Percentiles rank a stretch among this genome's conserved stretches.
Conservation (phyloP, 2,329 filamentous ascomycete genomes). For the Aspergillus flavus region DNA sequence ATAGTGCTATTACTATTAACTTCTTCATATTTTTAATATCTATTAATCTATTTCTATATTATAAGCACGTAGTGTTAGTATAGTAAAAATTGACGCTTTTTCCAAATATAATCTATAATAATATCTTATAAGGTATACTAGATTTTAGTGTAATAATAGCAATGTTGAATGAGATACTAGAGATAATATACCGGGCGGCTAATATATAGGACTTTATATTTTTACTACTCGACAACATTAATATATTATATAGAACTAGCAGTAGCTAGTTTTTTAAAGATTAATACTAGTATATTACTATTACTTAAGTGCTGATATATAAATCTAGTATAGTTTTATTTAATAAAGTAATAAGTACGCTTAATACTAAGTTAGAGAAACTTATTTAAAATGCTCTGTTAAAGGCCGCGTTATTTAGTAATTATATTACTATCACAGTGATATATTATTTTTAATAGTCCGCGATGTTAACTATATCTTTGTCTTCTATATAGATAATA, state of each 20-base stretch:
- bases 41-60: conserved; percentile 47
- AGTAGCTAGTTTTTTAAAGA: conserved; percentile 58
- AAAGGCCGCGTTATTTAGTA: conserved; percentile 24
- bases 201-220: conserved; percentile 56
- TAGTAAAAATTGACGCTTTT: conserved; percentile 75
- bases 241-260: conserved; percentile 55
- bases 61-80: conserved; percentile 68
- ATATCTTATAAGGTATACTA: conserved; percentile 48
- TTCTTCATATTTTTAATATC: accelerated
- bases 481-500: conserved; percentile 41
- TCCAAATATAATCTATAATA: conserved; percentile 69
- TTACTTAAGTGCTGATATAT: conserved; percentile 55
- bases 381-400: conserved; percentile 37
- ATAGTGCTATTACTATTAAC: conserved; percentile 67
- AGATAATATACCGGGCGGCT: conserved; percentile 39
- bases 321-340: conserved; percentile 55
- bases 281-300: conserved; percentile 56
- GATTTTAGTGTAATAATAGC: neutral
- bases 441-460: conserved; percentile 32
- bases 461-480: conserved; percentile 76
- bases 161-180: conserved; percentile 20
- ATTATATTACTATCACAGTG: conserved; percentile 29
- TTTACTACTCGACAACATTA: conserved; percentile 52
- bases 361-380: conserved; percentile 52
- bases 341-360: conserved; percentile 32